These are phyloP conservation scores for Thymus quinquecostatus DNA, from an alignment of 257 asterid genomes.

Conservation along the genomic window DNA sequence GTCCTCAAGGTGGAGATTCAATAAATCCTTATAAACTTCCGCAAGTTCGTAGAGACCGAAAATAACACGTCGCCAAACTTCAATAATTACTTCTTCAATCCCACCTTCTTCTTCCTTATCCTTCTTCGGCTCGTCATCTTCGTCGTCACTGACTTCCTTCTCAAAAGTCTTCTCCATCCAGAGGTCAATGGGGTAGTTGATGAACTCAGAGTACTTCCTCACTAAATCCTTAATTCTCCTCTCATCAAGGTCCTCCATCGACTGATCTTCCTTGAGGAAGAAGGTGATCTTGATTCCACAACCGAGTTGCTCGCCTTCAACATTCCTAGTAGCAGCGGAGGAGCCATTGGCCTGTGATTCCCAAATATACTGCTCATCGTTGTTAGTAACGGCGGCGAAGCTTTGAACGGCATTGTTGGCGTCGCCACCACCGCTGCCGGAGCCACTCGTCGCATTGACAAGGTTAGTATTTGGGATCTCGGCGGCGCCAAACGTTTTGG, in stretches of 20 bases:
- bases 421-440: no score
- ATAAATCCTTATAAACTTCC: no score
- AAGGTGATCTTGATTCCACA: conserved; percentile 82
- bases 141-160: conserved; percentile 79
- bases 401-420: no score
- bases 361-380: conserved; percentile 80
- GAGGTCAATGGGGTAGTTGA: conserved; percentile 75
- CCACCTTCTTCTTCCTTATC: conserved; percentile 74
- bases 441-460: no score
- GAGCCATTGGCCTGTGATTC: conserved; percentile 89
- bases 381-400: conserved; percentile 29
- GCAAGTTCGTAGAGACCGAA: no score
- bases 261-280: conserved; percentile 82
- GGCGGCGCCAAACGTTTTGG: no score
- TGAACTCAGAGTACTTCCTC: conserved; percentile 83
- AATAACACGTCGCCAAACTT: no score
- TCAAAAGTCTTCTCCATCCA: conserved; percentile 86
- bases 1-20: no score
- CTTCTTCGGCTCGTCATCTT: conserved; percentile 79
- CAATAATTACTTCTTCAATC: conserved; percentile 51
- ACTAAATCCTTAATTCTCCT: conserved; percentile 79
- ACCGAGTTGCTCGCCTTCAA: conserved; percentile 68
- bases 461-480: no score
- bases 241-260: conserved; percentile 81
- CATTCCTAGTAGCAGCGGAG: conserved; percentile 70